These are phyloP conservation scores for Salicornia ramosissima DNA, from an alignment of 148 eudicot genomes.

Conservation along the genomic window DNA sequence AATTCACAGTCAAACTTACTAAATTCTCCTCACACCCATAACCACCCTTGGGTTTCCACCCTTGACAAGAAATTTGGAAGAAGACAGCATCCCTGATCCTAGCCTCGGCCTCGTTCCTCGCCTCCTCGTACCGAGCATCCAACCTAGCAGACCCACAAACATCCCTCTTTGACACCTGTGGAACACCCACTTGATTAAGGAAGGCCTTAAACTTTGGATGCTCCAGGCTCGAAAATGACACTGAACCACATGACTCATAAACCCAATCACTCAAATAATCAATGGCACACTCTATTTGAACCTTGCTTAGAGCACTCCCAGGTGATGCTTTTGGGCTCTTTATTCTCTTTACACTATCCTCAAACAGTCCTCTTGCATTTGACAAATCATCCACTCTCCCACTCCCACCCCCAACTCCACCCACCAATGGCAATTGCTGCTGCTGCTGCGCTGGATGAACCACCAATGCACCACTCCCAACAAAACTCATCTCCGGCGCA, in stretches of 20 bases:
- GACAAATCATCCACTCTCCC: constrained; percentile 65
- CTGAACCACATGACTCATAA: constrained; percentile 74
- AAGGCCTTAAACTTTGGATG: constrained; percentile 81
- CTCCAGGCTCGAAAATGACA: constrained; percentile 68
- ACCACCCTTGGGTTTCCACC: constrained; percentile 51
- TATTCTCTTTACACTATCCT: constrained; percentile 80
- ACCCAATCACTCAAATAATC: constrained; percentile 79
- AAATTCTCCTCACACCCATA: constrained; percentile 48
- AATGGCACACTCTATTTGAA: constrained; percentile 58
- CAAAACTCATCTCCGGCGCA: constrained; percentile 37
- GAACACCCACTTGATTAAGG: constrained; percentile 69
- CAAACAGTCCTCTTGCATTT: constrained; percentile 69
- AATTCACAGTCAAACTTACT: constrained; percentile 70
- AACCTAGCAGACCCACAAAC: constrained; percentile 61
- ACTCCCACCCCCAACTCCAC: constrained; percentile 10
- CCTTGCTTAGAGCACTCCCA: constrained; percentile 53
- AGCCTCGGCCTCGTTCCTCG: constrained; percentile 52
- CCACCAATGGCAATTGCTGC: constrained; percentile 15
- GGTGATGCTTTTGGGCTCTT: constrained; percentile 78
- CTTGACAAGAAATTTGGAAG: constrained; percentile 74
- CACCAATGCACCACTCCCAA: constrained; percentile 27
- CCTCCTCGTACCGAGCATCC: constrained; percentile 62
- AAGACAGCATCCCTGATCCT: constrained; percentile 73
- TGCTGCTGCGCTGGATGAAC: background rate
- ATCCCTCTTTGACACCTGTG: constrained; percentile 45